These are phyloP conservation scores for Clonostachys byssicola DNA, from an alignment of 2,329 filamentous ascomycete genomes.

Conservation along the genomic window DNA sequence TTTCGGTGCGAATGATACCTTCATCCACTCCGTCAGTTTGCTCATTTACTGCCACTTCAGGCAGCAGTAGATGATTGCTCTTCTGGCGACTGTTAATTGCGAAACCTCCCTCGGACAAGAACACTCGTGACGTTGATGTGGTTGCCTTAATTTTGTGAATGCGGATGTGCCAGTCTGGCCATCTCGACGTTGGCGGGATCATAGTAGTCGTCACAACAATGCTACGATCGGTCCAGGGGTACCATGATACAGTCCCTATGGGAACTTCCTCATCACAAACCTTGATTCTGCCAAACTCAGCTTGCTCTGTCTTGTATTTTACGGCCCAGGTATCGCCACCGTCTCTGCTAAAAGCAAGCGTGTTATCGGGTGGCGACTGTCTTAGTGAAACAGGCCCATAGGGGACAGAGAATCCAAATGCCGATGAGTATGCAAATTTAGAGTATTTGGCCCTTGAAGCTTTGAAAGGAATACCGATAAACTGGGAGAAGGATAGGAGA, in stretches of 20 bases:
- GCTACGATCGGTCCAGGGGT: conserved; percentile 5
- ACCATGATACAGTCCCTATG: conserved; percentile 5
- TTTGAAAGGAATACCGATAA: conserved; percentile 20
- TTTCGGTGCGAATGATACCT: no score
- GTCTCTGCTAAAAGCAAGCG: conserved; percentile 6
- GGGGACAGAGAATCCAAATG: conserved; percentile 34
- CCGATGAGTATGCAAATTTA: conserved; percentile 38
- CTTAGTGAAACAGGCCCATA: conserved; percentile 15
- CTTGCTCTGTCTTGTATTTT: conserved; percentile 3
- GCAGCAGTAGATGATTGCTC: no score
- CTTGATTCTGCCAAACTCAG: not conserved
- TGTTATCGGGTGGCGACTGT: conserved; percentile 31
- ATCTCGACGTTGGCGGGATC: conserved; percentile 33
- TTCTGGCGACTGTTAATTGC: conserved; percentile 2
- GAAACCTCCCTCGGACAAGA: conserved; percentile 8
- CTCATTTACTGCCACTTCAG: no score
- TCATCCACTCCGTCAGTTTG: no score
- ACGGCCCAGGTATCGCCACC: conserved; percentile 7
- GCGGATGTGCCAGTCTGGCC: conserved; percentile 63
- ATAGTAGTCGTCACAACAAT: conserved; percentile 6
- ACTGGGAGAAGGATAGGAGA: conserved; percentile 26
- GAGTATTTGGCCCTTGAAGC: conserved; percentile 30
- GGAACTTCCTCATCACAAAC: conserved; percentile 3
- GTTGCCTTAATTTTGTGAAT: conserved; percentile 3
- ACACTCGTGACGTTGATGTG: not conserved